Conservation (phyloP, 305 asterid species). For the Petunia hybrid region DNA sequence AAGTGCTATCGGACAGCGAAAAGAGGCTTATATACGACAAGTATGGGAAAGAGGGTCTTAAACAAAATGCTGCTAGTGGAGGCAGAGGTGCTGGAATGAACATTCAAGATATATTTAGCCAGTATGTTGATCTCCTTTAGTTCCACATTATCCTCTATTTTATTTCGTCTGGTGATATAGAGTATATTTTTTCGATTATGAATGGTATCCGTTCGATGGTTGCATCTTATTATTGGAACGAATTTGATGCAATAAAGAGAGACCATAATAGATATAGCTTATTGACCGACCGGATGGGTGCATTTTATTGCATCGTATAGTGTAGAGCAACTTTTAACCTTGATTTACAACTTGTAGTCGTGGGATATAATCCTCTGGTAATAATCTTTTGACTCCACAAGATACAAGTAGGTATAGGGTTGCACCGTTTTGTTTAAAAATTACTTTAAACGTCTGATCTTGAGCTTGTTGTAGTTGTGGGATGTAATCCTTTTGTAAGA, state of each 20-base stretch:
- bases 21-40: slow-evolving; percentile 90
- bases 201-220: background rate
- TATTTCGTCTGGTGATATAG: background rate
- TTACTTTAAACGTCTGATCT: background rate
- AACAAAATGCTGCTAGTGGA: slow-evolving; percentile 92
- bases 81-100: slow-evolving; percentile 97
- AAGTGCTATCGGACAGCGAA: slow-evolving; percentile 88
- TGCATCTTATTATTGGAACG: background rate
- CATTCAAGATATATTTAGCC: slow-evolving; percentile 88
- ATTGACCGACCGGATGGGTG: background rate
- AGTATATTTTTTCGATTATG: background rate
- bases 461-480: background rate
- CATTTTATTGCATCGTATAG: background rate
- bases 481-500: no score
- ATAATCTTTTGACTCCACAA: background rate
- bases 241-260: background rate
- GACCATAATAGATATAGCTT: background rate
- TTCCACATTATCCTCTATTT: background rate
- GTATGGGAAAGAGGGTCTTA: slow-evolving; percentile 96
- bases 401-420: background rate
- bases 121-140: slow-evolving; percentile 55
- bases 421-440: slow-evolving; percentile 2
- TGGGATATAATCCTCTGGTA: background rate
- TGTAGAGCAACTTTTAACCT: background rate
- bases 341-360: background rate